Evolutionary conservation across 345 rosid genomes (phyloP).

Genomic region (Nasturtium officinale): DNA sequence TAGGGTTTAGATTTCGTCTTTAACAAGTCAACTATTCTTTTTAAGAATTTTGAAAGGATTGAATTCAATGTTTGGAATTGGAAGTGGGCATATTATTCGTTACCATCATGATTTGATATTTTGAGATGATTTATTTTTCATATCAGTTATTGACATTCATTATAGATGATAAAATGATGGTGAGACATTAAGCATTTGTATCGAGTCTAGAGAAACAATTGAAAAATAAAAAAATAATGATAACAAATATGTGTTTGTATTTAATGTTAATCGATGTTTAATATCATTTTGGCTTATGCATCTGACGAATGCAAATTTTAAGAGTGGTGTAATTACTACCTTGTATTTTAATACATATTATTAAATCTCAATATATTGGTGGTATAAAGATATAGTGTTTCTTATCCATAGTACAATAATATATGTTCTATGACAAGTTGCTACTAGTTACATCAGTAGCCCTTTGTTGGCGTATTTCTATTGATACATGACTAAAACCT

Average conservation of each 20-base stretch:
- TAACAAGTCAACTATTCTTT: conserved; percentile 33
- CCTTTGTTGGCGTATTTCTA: neutral
- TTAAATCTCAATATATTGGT: too few relatives aligned
- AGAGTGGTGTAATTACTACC: neutral
- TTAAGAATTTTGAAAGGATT: conserved; percentile 20
- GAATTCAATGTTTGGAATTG: conserved; percentile 10
- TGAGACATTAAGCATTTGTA: neutral
- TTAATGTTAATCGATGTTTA: neutral
- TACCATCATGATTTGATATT: conserved; percentile 32
- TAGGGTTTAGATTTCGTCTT: conserved; percentile 33
- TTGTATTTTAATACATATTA: neutral
- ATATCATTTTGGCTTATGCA: neutral
- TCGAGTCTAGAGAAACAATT: neutral
- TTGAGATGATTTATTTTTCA: conserved; percentile 1
- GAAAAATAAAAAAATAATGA: neutral
- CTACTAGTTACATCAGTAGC: neutral
- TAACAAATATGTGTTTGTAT: neutral
- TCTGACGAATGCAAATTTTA: neutral
- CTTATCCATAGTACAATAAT: neutral
- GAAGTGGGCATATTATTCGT: conserved; percentile 28
- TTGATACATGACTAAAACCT: neutral
- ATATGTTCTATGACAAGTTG: neutral
- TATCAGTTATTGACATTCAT: neutral
- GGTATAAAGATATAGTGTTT: neutral
- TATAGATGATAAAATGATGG: neutral